A percentile compares a stretch with the other conserved stretches of the same genome.
phyloP scores from a whole-genome alignment of 441 rosid genomes.

The Geranium incanum region DNA sequence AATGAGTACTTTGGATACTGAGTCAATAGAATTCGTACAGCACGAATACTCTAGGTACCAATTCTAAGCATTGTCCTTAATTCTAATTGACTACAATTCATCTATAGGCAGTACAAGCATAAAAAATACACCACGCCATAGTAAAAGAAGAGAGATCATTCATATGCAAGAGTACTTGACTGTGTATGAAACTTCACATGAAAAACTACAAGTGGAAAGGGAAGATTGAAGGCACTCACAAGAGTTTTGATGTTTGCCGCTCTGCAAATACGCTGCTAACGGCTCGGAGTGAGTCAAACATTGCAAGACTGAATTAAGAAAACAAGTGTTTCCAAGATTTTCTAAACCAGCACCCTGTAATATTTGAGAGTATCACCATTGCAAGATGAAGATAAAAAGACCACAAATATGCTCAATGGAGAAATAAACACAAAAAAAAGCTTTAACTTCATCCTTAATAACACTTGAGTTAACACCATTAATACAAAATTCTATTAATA shows the following conservation, averaged over 20 bases:
- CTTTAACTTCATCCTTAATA: neutral
- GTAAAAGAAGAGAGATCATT: neutral
- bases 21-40: too few relatives aligned
- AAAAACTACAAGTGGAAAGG: neutral
- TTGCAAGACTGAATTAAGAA: conserved; percentile 85
- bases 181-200: neutral
- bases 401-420: neutral
- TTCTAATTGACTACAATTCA: too few relatives aligned
- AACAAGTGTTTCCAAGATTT: conserved; percentile 95
- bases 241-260: conserved; percentile 66
- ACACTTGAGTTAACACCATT: neutral
- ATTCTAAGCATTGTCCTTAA: too few relatives aligned
- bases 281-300: conserved; percentile 95
- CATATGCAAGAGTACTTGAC: neutral
- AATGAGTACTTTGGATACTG: too few relatives aligned
- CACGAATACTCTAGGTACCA: too few relatives aligned
- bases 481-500: neutral
- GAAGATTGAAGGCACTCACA: conserved; percentile 43
- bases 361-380: neutral
- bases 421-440: neutral
- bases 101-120: too few relatives aligned
- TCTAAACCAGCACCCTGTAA: conserved; percentile 88
- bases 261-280: conserved; percentile 74
- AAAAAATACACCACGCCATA: too few relatives aligned
- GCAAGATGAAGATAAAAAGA: neutral